Evolutionary conservation across 2,329 filamentous ascomycete species (phyloP).

Genomic region (Akanthomyces dipterigenus): DNA sequence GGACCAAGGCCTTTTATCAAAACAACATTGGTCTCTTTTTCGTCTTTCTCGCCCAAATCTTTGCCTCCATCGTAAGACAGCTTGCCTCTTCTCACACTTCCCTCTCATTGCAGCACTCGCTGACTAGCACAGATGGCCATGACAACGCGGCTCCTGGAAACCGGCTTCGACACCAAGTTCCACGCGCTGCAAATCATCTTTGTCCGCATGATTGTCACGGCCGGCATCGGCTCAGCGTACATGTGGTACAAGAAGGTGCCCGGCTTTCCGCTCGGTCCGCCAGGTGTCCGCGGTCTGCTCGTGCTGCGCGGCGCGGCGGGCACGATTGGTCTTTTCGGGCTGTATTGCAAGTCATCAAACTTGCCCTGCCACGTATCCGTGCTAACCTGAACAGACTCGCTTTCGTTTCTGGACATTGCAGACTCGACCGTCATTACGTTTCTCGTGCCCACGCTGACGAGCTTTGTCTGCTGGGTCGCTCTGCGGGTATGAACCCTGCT

Average conservation of each 20-base stretch:
- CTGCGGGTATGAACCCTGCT: slow-evolving; percentile 16
- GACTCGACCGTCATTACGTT: slow-evolving; percentile 79
- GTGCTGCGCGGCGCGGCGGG: slow-evolving; percentile 59
- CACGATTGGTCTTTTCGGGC: slow-evolving; percentile 58
- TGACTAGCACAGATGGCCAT: slow-evolving; percentile 30
- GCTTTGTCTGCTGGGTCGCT: slow-evolving; percentile 55
- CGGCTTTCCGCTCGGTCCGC: slow-evolving; percentile 59
- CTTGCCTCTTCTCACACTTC: background rate
- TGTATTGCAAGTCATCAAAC: slow-evolving; percentile 28
- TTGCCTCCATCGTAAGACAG: slow-evolving; percentile 30
- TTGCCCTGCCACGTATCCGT: background rate
- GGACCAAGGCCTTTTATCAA: slow-evolving; percentile 37
- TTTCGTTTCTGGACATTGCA: slow-evolving; percentile 65
- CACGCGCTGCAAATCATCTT: slow-evolving; percentile 37
- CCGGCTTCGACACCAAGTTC: slow-evolving; percentile 27
- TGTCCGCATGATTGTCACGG: slow-evolving; percentile 34
- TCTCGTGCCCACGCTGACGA: slow-evolving; percentile 64
- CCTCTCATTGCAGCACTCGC: background rate
- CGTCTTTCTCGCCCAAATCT: slow-evolving; percentile 34
- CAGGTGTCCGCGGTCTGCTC: slow-evolving; percentile 56
- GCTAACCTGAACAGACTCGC: slow-evolving; percentile 28
- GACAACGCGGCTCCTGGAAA: slow-evolving; percentile 31
- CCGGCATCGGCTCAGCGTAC: slow-evolving; percentile 29
- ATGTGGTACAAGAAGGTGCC: slow-evolving; percentile 41
- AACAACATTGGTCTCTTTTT: slow-evolving; percentile 34